These are phyloP conservation scores for Fragaria iinumae DNA, from an alignment of 306 rosid genomes.

Conservation along the genomic window DNA sequence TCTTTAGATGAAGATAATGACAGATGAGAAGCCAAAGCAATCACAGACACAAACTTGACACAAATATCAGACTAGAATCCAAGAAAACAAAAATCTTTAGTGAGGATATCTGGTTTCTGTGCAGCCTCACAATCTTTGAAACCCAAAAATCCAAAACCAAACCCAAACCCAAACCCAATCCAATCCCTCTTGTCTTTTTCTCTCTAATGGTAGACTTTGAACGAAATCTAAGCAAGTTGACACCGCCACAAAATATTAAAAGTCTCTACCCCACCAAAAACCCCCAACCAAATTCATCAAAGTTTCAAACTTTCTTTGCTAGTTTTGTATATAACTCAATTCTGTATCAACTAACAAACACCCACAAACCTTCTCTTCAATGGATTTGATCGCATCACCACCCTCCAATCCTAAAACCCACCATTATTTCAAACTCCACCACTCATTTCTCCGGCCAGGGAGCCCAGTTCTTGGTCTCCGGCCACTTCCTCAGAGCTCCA, in stretches of 20 bases:
- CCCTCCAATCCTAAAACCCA: conserved; percentile 46
- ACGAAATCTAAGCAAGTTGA: conserved; percentile 15
- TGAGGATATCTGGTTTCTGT: conserved; percentile 40
- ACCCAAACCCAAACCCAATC: conserved; percentile 36
- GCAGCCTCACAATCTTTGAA: conserved; percentile 12
- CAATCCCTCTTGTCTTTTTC: conserved; percentile 5
- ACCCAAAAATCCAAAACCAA: conserved; percentile 26
- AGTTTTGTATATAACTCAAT: background rate
- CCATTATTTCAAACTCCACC: conserved; percentile 38
- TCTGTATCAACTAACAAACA: background rate
- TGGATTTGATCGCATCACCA: conserved; percentile 63
- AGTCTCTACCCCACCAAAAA: conserved; percentile 14
- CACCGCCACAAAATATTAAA: conserved; percentile 23
- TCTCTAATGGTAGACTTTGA: background rate
- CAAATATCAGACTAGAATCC: conserved; percentile 25
- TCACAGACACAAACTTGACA: conserved; percentile 22
- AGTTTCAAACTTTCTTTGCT: background rate
- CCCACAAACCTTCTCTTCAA: conserved; percentile 16
- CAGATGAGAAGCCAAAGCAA: conserved; percentile 16
- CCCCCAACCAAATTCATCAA: background rate
- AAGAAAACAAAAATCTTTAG: conserved; percentile 20
- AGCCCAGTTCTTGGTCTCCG: conserved; percentile 20
- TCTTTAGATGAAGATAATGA: background rate
- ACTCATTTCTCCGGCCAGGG: conserved; percentile 33
- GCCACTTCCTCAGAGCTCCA: conserved; percentile 29